phyloP scores from a whole-genome alignment of 257 asterid genomes.

The Solanum raphanifolium region DNA sequence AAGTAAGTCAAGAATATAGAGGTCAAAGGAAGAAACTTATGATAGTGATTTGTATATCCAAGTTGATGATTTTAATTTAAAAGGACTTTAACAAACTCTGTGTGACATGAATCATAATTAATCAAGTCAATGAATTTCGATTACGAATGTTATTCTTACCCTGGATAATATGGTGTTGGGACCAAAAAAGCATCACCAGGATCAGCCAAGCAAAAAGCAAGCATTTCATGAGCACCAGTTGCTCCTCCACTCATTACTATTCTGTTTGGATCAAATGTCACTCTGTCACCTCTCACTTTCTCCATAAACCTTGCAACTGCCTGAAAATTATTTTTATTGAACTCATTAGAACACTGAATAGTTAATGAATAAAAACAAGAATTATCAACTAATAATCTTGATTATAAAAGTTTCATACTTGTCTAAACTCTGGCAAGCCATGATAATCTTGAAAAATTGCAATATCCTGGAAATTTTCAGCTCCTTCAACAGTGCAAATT shows the following conservation, averaged over 20 bases:
- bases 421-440: constrained; percentile 73
- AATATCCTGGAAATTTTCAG: constrained; percentile 37
- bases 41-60: not conserved
- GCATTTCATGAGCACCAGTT: constrained; percentile 70
- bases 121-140: not conserved
- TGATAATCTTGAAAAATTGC: constrained; percentile 64
- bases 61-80: not conserved
- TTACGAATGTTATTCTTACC: constrained; percentile 15
- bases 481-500: constrained; percentile 51
- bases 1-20: not conserved
- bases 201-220: constrained; percentile 81
- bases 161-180: constrained; percentile 89
- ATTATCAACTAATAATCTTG: not conserved
- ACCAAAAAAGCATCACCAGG: constrained; percentile 76
- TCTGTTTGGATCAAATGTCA: constrained; percentile 52
- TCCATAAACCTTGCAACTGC: constrained; percentile 86
- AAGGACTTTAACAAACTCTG: not conserved
- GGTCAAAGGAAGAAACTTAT: not conserved
- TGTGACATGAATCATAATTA: not conserved
- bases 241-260: constrained; percentile 91
- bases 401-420: constrained; percentile 17
- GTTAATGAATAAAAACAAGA: not conserved
- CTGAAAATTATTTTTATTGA: constrained; percentile 13
- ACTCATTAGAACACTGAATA: not conserved
- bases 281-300: constrained; percentile 61